These are phyloP conservation scores for Lepiota brunneoincarnata DNA, from an alignment of 768 basidiomycete genomes.

Conservation along the genomic window DNA sequence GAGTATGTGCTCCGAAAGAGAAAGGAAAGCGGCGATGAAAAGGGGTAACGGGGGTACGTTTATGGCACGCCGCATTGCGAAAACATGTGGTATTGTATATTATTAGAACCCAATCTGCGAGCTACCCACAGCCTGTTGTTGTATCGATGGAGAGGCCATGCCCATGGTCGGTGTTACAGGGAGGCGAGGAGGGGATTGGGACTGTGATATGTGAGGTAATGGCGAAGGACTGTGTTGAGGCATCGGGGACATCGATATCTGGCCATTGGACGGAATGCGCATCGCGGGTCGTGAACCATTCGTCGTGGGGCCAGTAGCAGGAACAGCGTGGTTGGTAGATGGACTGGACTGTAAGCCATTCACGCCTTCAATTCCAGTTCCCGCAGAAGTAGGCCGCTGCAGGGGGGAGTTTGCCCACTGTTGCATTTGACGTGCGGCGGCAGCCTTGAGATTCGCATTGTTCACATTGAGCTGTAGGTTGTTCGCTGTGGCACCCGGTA, in stretches of 20 bases:
- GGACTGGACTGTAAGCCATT: constrained; percentile 31
- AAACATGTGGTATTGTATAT: background rate
- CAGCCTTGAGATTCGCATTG: constrained; percentile 42
- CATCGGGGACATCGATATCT: constrained; percentile 50
- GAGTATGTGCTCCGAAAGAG: constrained; percentile 1
- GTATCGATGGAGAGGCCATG: constrained; percentile 52
- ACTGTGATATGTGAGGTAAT: constrained; percentile 39
- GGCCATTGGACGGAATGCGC: constrained; percentile 38
- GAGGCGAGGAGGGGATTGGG: constrained; percentile 50
- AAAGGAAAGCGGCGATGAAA: constrained; percentile 1
- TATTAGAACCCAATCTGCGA: constrained; percentile 50
- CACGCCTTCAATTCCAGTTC: constrained; percentile 26
- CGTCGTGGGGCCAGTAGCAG: constrained; percentile 52
- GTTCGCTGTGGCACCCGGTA: constrained; percentile 12
- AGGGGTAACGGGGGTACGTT: constrained; percentile 4
- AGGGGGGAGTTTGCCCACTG: constrained; percentile 33
- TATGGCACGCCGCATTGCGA: background rate
- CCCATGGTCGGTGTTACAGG: constrained; percentile 50
- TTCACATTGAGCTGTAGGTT: constrained; percentile 28
- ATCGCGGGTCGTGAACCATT: constrained; percentile 50
- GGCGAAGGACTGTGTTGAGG: constrained; percentile 47
- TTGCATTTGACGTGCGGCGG: constrained; percentile 33
- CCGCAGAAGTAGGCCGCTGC: constrained; percentile 29
- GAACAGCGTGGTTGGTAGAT: constrained; percentile 28
- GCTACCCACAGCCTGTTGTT: constrained; percentile 49